Base-by-base conservation (phyloP, 2,329 filamentous ascomycete genomes). In the Microsporum ferrugineum region DNA sequence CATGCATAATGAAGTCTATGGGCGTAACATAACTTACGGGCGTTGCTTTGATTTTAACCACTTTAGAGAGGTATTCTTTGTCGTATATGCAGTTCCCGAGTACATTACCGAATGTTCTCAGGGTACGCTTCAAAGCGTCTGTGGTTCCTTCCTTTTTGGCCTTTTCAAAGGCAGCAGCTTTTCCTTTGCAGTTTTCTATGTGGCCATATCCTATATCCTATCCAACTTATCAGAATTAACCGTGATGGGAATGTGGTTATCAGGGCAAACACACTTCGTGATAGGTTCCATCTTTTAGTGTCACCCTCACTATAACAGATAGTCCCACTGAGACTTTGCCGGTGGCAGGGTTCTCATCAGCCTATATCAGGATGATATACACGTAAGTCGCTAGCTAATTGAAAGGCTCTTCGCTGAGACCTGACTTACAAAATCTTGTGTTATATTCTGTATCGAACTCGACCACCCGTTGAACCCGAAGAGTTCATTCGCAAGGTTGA, bases 391-490 rank as follows among this genome's bases (percentile, higher is more conserved):
- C 3, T 8, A 34, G 3, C 7, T 10, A 8, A n/a, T 33, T 5
- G 33, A n/a, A 6, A 14, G 17, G 45, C 3, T 6, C 1, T 43
- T 7, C 23, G 33, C 0, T 14, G 45, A 36, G 17, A 34, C 17
- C 55, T n/a, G 17, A 73, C 79, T 65, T 71, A 85, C 89, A 74
- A 95, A 97, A 74, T 99, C 94, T 63, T 97, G 88, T 71, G 95
- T 88, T 41, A 96, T 88, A 71, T 95, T 91, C 71, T 92, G 89
- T 63, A 99, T 94, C n/a, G 88, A 88, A 61, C 89, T 95, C 7
- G 89, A 96, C 94, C 94, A 99, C 68, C 91, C 91, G 75, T 96
- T 96, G 79, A 96, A 96, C 7, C 91, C 91, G 76, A 96, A 96
- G 0, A 96, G 86, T 72, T 96, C 89, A 69, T 96, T 96, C 60